Conservation (phyloP, 805 yeast genomes). For the Candida orba region DNA sequence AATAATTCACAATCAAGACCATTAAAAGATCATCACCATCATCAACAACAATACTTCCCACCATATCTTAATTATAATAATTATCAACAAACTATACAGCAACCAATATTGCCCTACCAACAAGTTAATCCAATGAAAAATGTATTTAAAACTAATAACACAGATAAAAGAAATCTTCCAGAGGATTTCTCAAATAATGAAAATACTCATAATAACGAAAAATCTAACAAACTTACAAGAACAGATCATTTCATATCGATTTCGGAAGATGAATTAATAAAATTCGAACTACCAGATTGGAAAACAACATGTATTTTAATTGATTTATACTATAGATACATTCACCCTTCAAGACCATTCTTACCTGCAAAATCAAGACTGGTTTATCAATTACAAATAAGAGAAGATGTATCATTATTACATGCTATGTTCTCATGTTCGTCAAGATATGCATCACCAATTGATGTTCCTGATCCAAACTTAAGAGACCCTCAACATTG, state of each 20-base stretch:
- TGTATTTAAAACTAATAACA: too few relatives aligned
- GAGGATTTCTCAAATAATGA: too few relatives aligned
- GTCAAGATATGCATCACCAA: conserved; percentile 26
- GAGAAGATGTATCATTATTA: conserved; percentile 25
- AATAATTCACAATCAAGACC: not conserved
- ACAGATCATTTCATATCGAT: conserved; percentile 14
- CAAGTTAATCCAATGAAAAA: not conserved
- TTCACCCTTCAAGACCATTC: conserved; percentile 31
- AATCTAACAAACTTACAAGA: conserved; percentile 6
- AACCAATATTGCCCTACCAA: not conserved
- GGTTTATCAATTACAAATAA: conserved; percentile 24
- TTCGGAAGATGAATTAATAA: conserved; percentile 24
- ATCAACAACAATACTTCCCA: not conserved
- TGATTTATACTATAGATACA: conserved; percentile 34
- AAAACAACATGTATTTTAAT: conserved; percentile 26
- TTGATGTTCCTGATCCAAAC: conserved; percentile 20
- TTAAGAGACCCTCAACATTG: conserved; percentile 30
- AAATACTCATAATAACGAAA: not conserved
- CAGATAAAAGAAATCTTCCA: too few relatives aligned
- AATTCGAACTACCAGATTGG: conserved; percentile 32
- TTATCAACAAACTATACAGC: not conserved
- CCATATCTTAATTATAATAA: not conserved
- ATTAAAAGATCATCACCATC: not conserved
- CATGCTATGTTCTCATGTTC: conserved; percentile 32
- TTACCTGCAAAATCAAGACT: conserved; percentile 30